Evolutionary conservation across 2,329 filamentous ascomycete species (phyloP), one percentile per base, ranked within the genome.

Genomic region (Davidsoniella virescens): DNA sequence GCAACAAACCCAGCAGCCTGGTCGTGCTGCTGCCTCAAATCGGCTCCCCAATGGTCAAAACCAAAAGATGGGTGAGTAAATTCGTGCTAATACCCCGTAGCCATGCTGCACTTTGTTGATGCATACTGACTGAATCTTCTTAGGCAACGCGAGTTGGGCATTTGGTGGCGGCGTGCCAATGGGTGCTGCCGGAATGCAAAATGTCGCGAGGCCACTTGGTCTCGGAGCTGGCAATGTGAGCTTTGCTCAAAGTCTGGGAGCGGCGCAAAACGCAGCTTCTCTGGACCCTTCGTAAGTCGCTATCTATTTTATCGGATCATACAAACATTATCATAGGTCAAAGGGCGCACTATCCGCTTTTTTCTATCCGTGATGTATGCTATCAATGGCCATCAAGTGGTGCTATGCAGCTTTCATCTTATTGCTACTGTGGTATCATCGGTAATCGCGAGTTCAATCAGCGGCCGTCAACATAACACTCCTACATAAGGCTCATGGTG

Each of bases 241-340:
- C 63, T 82, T 82, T 64, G 77, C 78, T 45, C 78, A 82, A 61
- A 81, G 76, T 60, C 66, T 82, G 59, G 72, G 71, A 59, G 75
- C 75, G 55, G 79, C 77, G 52, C 76, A 80, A 63, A 71, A 75
- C 57, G 67, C 73, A 57, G 76, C 77, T 55, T 71, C 76, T 40
- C 64, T 82, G 54, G 78, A 82, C 61, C 67, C 76, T 52, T 78
- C 76, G 78, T 82, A 75, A 65, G 78, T 52, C 8, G 20, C 29
- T 3, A 33, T 10, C 4, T 6, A 33, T 33, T 12, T 33, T 12
- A 33, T 33, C 29, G 29, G 12, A 33, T 33, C 7, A 33, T 33
- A 33, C 29, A 33, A 33, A 33, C 29, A 33, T 12, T 8, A 12
- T 23, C 29, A 12, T 33, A 33, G 20, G 20, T 33, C 4, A 12